Evolutionary conservation across 768 basidiomycete species (phyloP).

Genomic region (Hericium coralloides): DNA sequence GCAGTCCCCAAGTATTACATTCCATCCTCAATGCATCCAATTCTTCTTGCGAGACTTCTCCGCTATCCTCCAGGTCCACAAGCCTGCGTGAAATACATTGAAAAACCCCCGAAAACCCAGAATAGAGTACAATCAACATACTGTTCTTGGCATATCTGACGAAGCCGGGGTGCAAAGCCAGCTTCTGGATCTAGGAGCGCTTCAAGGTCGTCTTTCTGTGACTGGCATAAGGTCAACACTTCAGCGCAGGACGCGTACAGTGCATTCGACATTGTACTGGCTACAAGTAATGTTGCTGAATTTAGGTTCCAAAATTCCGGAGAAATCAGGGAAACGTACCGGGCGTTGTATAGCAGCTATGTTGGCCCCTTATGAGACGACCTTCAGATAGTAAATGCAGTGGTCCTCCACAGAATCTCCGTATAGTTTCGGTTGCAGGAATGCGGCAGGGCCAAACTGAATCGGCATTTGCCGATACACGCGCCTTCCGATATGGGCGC

Average conservation of each 20-base stretch:
- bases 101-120: background rate
- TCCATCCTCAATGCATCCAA: constrained; percentile 62
- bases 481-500: too few species aligned
- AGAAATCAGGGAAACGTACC: too few species aligned
- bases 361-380: too few species aligned
- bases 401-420: too few species aligned
- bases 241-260: constrained; percentile 64
- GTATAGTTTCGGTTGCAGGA: too few species aligned
- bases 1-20: constrained; percentile 71
- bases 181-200: constrained; percentile 54
- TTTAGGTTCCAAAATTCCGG: too few species aligned
- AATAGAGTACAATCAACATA: constrained; percentile 16
- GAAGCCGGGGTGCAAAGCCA: constrained; percentile 63
- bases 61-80: constrained; percentile 40
- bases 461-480: too few species aligned
- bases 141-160: constrained; percentile 46
- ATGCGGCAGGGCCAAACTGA: too few species aligned
- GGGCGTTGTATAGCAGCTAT: too few species aligned
- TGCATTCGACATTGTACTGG: constrained; percentile 32
- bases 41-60: constrained; percentile 37
- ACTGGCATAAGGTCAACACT: constrained; percentile 52
- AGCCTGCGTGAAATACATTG: constrained; percentile 30
- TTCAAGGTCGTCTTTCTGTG: constrained; percentile 43
- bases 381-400: too few species aligned
- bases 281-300: background rate